Evolutionary conservation across 2,329 filamentous ascomycete species (phyloP), one percentile per base, ranked within the genome.

Genomic region (Scedosporium boydii): DNA sequence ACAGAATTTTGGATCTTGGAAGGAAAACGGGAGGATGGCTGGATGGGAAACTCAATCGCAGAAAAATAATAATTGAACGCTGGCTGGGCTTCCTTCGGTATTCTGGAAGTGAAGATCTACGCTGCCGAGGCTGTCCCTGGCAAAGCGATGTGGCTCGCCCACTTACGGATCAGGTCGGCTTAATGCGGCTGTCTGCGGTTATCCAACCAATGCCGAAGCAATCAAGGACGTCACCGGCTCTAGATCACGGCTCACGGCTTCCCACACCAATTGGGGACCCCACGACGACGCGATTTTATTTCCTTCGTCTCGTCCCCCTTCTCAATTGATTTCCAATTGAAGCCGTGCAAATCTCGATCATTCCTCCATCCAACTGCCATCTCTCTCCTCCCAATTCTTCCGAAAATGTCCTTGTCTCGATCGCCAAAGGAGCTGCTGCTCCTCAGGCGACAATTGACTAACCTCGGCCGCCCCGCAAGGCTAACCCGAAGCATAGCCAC

Each of bases 401-500:
- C 64, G 62, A 72, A 65, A 65, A 85, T 84, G 82, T 76, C 79
- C 51, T 69, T 80, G 64, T 72, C 77, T 63, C 73, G 78, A 67
- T 76, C 76, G 61, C 78, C 80, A 44, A 75, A 77, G 65, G 77
- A 79, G 67, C 75, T 78, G 41, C 64, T 78, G 44, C 71, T 72
- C 61, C 71, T 82, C 63, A 75, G 79, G 75, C 66, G 51, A 6
- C 76, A 77, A 72, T 74, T 76, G 71, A 67, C 69, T 51, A 70
- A 70, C 64, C 66, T 69, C 62, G 66, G 68, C 64, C 69, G 66
- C 58, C 69, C 64, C 69, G 67, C 62, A 65, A 68, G 66, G 63
- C 70, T 62, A 66, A 64, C 66, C 69, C 74, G 76, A 63, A 69
- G 77, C 62, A 80, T 89, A 68, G 89, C 93, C 64, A 91, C 85